Percentiles rank a stretch among this genome's conserved stretches.
phyloP scores from a whole-genome alignment of 805 yeast genomes.

The Kodamaea restingae region DNA sequence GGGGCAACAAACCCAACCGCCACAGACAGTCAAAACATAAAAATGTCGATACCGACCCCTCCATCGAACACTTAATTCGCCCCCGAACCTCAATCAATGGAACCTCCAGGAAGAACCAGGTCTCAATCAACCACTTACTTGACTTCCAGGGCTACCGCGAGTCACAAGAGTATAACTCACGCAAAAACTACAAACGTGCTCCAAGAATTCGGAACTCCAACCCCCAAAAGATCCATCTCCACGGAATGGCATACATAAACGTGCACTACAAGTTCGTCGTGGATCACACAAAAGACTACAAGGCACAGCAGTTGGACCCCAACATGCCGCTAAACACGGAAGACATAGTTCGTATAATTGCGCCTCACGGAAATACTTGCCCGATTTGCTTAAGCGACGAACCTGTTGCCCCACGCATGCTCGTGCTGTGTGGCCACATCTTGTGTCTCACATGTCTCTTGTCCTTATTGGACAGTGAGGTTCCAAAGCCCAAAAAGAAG shows the following conservation, averaged over 20 bases:
- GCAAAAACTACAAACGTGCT: neutral
- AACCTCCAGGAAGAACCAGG: constrained; percentile 35
- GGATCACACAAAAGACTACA: constrained; percentile 54
- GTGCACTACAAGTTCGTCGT: constrained; percentile 82
- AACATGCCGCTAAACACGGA: constrained; percentile 63
- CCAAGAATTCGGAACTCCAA: neutral
- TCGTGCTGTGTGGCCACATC: constrained; percentile 84
- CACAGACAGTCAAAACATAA: neutral
- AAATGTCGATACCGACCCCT: too few species aligned
- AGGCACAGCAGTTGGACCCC: constrained; percentile 64
- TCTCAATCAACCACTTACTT: constrained; percentile 61
- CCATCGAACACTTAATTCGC: neutral
- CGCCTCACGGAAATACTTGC: constrained; percentile 72
- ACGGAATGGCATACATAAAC: constrained; percentile 70
- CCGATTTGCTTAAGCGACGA: constrained; percentile 87
- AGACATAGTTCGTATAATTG: constrained; percentile 67
- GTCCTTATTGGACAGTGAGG: constrained; percentile 58
- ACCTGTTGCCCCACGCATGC: constrained; percentile 92
- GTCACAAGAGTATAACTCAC: constrained; percentile 29
- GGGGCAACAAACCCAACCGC: neutral
- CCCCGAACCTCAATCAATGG: neutral
- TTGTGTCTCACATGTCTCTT: constrained; percentile 81
- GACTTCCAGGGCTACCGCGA: constrained; percentile 48
- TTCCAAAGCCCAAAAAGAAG: constrained; percentile 35
- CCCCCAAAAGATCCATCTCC: constrained; percentile 46